Evolutionary conservation across 495 filamentous ascomycete species (phyloP).

Genomic region (Daldinia childiae): DNA sequence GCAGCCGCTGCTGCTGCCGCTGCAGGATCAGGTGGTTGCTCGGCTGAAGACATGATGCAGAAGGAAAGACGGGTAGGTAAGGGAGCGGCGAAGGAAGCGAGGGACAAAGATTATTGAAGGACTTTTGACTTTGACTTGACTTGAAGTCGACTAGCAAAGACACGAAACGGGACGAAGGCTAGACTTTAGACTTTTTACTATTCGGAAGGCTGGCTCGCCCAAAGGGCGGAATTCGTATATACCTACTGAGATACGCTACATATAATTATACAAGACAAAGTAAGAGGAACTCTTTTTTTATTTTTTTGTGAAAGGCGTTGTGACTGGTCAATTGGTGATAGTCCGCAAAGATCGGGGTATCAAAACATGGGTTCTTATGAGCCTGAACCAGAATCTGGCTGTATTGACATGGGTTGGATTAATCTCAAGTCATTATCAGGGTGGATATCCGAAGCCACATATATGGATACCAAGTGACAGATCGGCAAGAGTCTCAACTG

Average conservation of each 20-base stretch:
- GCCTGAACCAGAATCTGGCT: slow-evolving; percentile 37
- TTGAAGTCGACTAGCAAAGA: slow-evolving; percentile 24
- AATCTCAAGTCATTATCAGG: slow-evolving; percentile 42
- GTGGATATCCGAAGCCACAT: slow-evolving; percentile 37
- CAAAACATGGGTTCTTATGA: slow-evolving; percentile 33
- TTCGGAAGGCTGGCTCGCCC: slow-evolving; percentile 7
- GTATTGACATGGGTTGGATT: slow-evolving; percentile 35
- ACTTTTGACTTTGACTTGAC: slow-evolving; percentile 32
- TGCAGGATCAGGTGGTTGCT: slow-evolving; percentile 22
- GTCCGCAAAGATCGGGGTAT: slow-evolving; percentile 24
- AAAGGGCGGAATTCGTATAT: slow-evolving; percentile 24
- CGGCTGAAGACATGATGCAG: slow-evolving; percentile 30
- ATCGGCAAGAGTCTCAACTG: slow-evolving; percentile 29
- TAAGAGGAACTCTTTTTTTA: too few species aligned
- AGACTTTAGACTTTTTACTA: slow-evolving; percentile 26
- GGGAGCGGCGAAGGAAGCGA: slow-evolving; percentile 14
- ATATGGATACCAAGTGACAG: slow-evolving; percentile 33
- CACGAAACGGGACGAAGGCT: slow-evolving; percentile 15
- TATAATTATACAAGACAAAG: slow-evolving; percentile 19
- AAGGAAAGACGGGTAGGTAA: slow-evolving; percentile 7
- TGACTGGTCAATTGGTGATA: slow-evolving; percentile 40
- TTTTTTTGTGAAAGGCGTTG: slow-evolving; percentile 32
- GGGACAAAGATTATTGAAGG: slow-evolving; percentile 23
- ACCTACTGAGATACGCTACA: slow-evolving; percentile 19
- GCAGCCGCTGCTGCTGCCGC: slow-evolving; percentile 39